Evolutionary conservation across 2,329 filamentous ascomycete genomes (phyloP).

Genomic region (Gyromitra esculenta): DNA sequence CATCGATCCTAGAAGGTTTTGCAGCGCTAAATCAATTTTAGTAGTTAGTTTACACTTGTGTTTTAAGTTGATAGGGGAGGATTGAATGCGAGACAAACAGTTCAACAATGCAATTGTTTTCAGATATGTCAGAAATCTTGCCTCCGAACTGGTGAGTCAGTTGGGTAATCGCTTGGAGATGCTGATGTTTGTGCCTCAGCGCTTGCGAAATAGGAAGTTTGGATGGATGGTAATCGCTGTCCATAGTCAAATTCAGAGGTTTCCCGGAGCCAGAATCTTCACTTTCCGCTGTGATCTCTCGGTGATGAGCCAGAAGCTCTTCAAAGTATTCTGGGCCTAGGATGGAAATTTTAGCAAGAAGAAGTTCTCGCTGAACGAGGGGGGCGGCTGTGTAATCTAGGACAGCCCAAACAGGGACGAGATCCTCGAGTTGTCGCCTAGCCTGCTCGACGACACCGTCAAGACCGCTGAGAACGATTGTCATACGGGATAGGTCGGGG

Average conservation of each 20-base stretch:
- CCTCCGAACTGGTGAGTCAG: slow-evolving; percentile 97
- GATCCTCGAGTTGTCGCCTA: slow-evolving; percentile 90
- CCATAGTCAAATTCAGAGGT: slow-evolving; percentile 60
- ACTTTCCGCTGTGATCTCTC: slow-evolving; percentile 76
- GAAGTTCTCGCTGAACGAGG: slow-evolving; percentile 92
- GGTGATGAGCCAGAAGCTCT: slow-evolving; percentile 92
- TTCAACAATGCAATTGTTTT: slow-evolving; percentile 98
- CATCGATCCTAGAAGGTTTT: slow-evolving; percentile 92
- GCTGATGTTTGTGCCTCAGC: slow-evolving; percentile 94
- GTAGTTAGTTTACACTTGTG: background rate
- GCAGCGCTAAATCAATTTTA: slow-evolving; percentile 71
- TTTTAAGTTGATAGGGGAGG: background rate
- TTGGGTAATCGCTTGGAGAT: slow-evolving; percentile 94
- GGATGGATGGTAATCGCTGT: slow-evolving; percentile 86
- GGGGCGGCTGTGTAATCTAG: slow-evolving; percentile 93
- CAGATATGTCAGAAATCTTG: slow-evolving; percentile 97
- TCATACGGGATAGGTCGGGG: slow-evolving; percentile 96
- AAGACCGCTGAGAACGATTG: slow-evolving; percentile 94
- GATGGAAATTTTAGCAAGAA: slow-evolving; percentile 96
- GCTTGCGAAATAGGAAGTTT: slow-evolving; percentile 87
- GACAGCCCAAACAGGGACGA: slow-evolving; percentile 98
- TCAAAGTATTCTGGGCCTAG: slow-evolving; percentile 98
- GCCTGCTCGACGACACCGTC: slow-evolving; percentile 98
- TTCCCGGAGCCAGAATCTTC: slow-evolving; percentile 60
- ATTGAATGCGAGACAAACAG: slow-evolving; percentile 70